Evolutionary conservation across 257 asterid genomes (phyloP).

Genomic region (Solanum chmielewskii): DNA sequence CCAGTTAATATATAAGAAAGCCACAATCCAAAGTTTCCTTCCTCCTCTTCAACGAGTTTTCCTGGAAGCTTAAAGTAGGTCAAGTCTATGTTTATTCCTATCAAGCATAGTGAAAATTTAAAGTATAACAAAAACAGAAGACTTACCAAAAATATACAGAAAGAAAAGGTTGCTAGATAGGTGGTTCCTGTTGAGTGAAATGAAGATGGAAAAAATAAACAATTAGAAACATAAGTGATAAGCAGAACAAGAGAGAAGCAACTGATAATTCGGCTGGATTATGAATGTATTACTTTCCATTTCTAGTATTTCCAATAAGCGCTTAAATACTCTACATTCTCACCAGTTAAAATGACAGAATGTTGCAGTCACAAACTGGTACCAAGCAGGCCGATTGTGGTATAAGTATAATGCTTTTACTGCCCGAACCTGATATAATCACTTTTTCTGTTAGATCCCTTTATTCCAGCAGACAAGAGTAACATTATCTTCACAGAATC

Average conservation of each 20-base stretch:
- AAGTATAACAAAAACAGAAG: not conserved
- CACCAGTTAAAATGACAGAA: constrained; percentile 87
- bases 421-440: constrained; percentile 44
- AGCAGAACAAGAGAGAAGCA: not conserved
- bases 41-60: constrained; percentile 97
- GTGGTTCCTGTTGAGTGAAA: constrained; percentile 54
- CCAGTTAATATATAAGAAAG: constrained; percentile 88
- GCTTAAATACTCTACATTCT: not conserved
- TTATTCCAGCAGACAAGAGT: not conserved
- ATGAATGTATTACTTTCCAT: not conserved
- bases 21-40: constrained; percentile 89
- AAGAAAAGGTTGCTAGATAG: constrained; percentile 94
- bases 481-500: not conserved
- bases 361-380: constrained; percentile 91
- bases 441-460: not conserved
- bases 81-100: not conserved
- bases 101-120: not conserved
- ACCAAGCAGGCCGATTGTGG: constrained; percentile 83
- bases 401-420: constrained; percentile 68
- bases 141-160: constrained; percentile 91
- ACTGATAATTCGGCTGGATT: not conserved
- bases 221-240: not conserved
- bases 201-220: not conserved
- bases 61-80: constrained; percentile 26
- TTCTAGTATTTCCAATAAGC: not conserved